Conservation (phyloP, 306 rosid species). For the Prunus campanulata region DNA sequence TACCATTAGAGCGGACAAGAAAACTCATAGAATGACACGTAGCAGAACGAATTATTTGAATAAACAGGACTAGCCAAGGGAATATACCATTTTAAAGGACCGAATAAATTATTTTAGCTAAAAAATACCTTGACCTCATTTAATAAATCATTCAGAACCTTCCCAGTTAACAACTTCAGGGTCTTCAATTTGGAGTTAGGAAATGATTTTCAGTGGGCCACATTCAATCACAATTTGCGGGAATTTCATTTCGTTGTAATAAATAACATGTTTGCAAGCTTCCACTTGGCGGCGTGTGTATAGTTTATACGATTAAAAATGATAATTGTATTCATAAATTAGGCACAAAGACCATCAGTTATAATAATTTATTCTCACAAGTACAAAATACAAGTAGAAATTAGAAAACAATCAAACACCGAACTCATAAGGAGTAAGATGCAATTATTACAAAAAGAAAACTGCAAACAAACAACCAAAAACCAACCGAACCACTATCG, state of each 20-base stretch:
- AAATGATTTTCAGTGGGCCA: constrained; percentile 11
- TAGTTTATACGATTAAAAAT: not conserved
- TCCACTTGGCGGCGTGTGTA: not conserved
- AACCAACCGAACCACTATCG: no score
- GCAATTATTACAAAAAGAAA: no score
- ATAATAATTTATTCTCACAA: no score
- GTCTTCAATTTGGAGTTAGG: not conserved
- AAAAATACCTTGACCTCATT: not conserved
- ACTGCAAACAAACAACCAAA: no score
- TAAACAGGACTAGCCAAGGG: not conserved
- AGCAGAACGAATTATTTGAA: not conserved
- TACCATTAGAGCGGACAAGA: no score
- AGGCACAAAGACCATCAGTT: no score
- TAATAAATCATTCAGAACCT: not conserved
- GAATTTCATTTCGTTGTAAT: not conserved
- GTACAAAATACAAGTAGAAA: no score
- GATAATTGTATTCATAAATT: no score
- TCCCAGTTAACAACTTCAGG: not conserved
- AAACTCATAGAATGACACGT: not conserved
- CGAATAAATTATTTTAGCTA: not conserved
- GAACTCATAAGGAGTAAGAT: no score
- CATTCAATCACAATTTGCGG: constrained; percentile 7
- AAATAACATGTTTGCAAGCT: not conserved
- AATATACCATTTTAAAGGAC: not conserved
- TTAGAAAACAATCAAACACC: no score